Base-by-base conservation (phyloP, 2,329 filamentous ascomycete genomes). In the Penicillium brevicompactum region DNA sequence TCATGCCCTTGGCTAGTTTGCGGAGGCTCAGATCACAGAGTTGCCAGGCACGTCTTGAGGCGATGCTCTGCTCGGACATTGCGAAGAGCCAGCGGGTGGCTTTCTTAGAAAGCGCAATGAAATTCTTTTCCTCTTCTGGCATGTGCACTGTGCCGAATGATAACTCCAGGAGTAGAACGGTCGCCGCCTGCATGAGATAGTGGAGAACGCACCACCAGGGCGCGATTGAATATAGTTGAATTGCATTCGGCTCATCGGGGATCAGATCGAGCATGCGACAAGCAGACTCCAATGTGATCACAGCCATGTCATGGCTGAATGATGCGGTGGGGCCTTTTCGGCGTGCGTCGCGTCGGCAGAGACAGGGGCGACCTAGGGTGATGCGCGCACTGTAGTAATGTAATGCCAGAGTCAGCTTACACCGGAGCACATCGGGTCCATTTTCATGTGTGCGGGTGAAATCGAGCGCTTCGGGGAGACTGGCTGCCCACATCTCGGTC, bases 181-280 rank as follows among this genome's bases (percentile, higher is more conserved):
- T 77, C 3, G 70, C 66, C 2, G 76, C 68, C 61, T 79, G 77
- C 67, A 79, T 77, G 16, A 79, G 64, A 48, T 74, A 76, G 54
- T 79, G 76, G 38, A 79, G 65, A 24, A 78, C 70, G 57, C 70
- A 74, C 74, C 76, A 79, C 77, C 77, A 79, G 14, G 75, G 75
- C 9, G 70, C 69, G 5, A 76, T 61, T 18, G 70, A 61, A 42
- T 77, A 74, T 14, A 79, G 66, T n/a, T 71, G 71, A 13, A 72
- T 60, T 2, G 74, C 68, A 48, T 77, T 72, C 1, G 76, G 74
- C 34, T 70, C 64, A 45, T 78, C 73, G 1, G 76, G 76, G n/a
- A 79, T 70, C 24, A 78, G 64, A 18, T 69, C 67, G 13, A 79
- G 63, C 65, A 75, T 72, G 16, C 63, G 64, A 34, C 62, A 64